Evolutionary conservation across 495 filamentous ascomycete species (phyloP), one percentile per base, ranked within the genome.

Genomic region (Apiosordaria backusii): DNA sequence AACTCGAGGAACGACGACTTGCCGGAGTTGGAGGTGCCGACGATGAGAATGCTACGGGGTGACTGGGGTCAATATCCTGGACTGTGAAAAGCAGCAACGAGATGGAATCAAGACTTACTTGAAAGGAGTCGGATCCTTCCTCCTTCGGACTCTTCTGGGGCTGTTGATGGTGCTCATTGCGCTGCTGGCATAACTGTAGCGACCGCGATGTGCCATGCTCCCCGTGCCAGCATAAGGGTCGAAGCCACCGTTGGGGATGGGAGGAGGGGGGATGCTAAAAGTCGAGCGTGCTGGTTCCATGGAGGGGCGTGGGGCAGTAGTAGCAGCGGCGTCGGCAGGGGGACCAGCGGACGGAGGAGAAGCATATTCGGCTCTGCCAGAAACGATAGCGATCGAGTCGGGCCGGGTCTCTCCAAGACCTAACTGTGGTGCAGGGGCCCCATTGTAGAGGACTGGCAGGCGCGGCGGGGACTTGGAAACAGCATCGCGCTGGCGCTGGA

Each of bases 1-100:
- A 98, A 98, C 71, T 97, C 91, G 77, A 99, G 89, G 81, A 99
- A 97, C 23, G 92, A 96, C 13, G 92, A 96, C 81, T 99, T 99
- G 73, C 95, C 95, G 18, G 90, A 93, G 73, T 90, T 92, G 64
- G 89, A 87, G 57, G 92, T 89, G 54, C 95, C 95, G 68, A 98
- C 85, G 62, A 99, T 89, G 64, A 99, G 86, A 65, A 98, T 87
- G 76, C 95, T 99, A 62, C n/a, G 27, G 26, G 22, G 18, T 4
- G 27, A 63, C 26, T 61, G 2, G 59, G 59, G 53, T 64, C 62
- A 70, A 9, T 71, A 64, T 25, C 15, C 35, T 45, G 35, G 9
- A 45, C 35, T 45, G 6, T 18, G 35, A 45, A 2, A 15, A 45
- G 35, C 24, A 18, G 22, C 10, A 18, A 40, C 0, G 0, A 10